These are phyloP conservation scores for Cyclocybe cylindracea DNA, from an alignment of 768 basidiomycete species.

Conservation along the genomic window DNA sequence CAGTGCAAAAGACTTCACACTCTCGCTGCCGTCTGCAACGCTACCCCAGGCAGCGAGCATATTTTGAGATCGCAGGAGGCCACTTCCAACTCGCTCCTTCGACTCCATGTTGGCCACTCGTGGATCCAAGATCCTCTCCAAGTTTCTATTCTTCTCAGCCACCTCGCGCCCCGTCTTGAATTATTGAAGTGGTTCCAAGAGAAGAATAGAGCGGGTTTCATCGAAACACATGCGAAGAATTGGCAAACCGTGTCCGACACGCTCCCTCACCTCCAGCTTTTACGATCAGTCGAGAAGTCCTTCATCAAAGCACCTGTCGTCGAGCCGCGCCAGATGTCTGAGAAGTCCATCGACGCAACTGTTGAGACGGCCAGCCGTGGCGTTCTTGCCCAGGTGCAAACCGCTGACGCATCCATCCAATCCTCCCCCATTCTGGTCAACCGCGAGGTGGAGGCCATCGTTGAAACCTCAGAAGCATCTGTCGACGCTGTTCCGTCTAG, in stretches of 20 bases:
- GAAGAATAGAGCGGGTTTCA: conserved; percentile 68
- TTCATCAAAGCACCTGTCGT: conserved; percentile 24
- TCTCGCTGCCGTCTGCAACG: conserved; percentile 66
- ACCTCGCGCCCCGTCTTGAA: conserved; percentile 73
- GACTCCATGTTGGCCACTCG: conserved; percentile 77
- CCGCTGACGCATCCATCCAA: conserved; percentile 34
- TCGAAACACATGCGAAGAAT: conserved; percentile 63
- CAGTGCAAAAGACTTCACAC: conserved; percentile 65
- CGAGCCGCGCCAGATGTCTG: conserved; percentile 31
- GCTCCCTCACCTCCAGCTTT: conserved; percentile 70
- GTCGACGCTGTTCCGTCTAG: conserved; percentile 55
- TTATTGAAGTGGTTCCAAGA: conserved; percentile 77
- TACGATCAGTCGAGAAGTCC: conserved; percentile 63
- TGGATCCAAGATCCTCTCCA: conserved; percentile 71
- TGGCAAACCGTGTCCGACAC: conserved; percentile 73
- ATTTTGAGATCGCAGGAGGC: conserved; percentile 45
- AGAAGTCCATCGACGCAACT: conserved; percentile 51
- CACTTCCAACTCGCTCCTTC: conserved; percentile 67
- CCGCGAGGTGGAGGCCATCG: conserved; percentile 34
- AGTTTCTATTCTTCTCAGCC: conserved; percentile 71
- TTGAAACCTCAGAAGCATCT: conserved; percentile 27
- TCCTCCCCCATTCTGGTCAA: conserved; percentile 33
- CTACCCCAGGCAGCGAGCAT: conserved; percentile 44
- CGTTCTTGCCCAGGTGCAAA: conserved; percentile 31
- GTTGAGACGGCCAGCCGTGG: conserved; percentile 30